Base-by-base conservation (phyloP, 805 yeast genomes). In the Sporopachydermia quercuum region DNA sequence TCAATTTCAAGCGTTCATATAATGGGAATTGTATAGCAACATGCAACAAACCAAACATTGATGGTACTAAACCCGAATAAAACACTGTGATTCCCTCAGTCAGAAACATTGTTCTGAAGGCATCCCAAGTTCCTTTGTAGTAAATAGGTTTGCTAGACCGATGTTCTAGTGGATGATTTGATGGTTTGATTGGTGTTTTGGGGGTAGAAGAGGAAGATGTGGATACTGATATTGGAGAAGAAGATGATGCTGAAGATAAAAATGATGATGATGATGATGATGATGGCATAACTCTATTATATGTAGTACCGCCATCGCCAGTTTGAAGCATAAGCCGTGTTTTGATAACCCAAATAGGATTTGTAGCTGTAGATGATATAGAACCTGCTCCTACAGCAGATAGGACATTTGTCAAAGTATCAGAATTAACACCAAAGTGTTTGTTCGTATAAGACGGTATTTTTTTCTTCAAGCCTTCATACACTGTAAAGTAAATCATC, bases 21-120 rank as follows among this genome's bases (percentile, higher is more conserved):
- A 86, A 74, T 19, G 97, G 97, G 66, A 89, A 89, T 58, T 89
- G 97, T 39, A 89, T 81, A 1, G 96, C 97, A 36, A 89, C 97
- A 56, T 89, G 97, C 34, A 83, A 65, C 19, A 89, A 66, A 0
- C 98, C 98, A 49, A 89, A 73, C 42, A 89, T 65, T 0, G 96
- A 87, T 1, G 97, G 96, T 5, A 85, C 71, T 18, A 89, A 63
- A 1, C 98, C 98, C 36, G 89, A 73, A 58, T 91, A 91, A 49
- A 89, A 83, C 13, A 85, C 85, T 39, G 65, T 56, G 1, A 79
- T 11, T 4, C 98, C 98, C 56, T 89, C 98, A 41, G 74, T 69
- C 42, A 56, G 56, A 54, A 76, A 79, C 81, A 91, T 91, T 45
- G 73, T 78, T 30, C 55, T 60, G 52, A 87, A 81, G 1, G 97